Evolutionary conservation across 2,329 filamentous ascomycete species (phyloP), one percentile per base, ranked within the genome.

Genomic region (Tolypocladium guangdongense): DNA sequence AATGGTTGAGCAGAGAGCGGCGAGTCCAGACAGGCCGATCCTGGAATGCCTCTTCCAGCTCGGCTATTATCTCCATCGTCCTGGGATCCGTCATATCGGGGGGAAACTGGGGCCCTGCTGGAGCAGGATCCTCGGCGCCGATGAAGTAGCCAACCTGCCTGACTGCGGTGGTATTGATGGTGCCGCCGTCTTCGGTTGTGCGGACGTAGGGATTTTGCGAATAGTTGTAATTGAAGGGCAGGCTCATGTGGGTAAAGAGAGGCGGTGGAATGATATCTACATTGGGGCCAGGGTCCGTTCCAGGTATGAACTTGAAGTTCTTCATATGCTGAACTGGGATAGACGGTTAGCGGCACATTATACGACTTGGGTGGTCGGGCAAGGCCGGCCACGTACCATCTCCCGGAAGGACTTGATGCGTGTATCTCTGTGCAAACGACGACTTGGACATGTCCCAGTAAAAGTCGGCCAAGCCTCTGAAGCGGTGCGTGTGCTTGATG

Each of bases 11-110:
- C 16, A 96, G 76, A 2, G 86, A 87, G 22, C 92, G 83, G 0
- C 91, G 82, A 4, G 92, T 96, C 83, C 91, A 95, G 47, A 96
- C 82, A 0, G 91, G 90, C 0, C 92, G 81, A 52, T 85, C 73
- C 4, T 83, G 74, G 62, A 97, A 84, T 7, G 89, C 78, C 0
- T 75, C 70, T 53, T 79, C 73, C 45, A 96, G 74, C 39, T 81
- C 75, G 2, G 71, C 72, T 59, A 95, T 81, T 24, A 90, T 77
- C 27, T 79, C 74, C 53, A 79, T 80, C 52, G 91, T 77, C 35
- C 80, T 74, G 1, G 76, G 72, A 57, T 88, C 80, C 1, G 82
- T 75, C 63, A 79, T 74, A 30, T 80, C 72, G 27, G 82, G 82
- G 1, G 81, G 78, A 1, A 76, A 70, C 22, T 77, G 77, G 2